These are phyloP conservation scores for Cenococcum geophilum DNA, from an alignment of 495 filamentous ascomycete genomes.

Conservation along the genomic window DNA sequence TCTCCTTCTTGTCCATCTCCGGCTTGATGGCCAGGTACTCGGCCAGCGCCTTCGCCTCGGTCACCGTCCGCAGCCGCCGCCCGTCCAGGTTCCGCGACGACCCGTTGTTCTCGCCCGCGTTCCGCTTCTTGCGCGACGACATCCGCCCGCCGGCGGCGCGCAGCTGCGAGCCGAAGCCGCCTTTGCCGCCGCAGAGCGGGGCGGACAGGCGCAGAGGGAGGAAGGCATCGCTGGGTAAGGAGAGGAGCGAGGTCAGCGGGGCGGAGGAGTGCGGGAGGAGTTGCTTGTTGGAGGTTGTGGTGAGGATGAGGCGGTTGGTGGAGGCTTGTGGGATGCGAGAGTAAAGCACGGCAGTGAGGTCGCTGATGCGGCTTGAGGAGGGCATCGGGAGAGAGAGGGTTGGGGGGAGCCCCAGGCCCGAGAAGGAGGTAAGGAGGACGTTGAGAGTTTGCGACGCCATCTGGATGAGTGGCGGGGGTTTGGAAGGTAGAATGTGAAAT, in stretches of 20 bases:
- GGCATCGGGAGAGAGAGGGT: conserved; percentile 62
- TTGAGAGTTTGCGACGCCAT: conserved; percentile 50
- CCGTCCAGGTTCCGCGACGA: conserved; percentile 93
- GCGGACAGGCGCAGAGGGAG: conserved; percentile 73
- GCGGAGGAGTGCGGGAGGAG: conserved; percentile 45
- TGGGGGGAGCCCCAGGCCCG: conserved; percentile 70
- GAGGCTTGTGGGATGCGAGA: conserved; percentile 53
- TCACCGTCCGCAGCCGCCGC: conserved; percentile 80
- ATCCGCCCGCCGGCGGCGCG: conserved; percentile 96
- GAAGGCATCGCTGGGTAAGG: conserved; percentile 51
- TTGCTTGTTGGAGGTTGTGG: conserved; percentile 72
- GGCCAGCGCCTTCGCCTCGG: conserved; percentile 87
- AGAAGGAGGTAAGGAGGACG: conserved; percentile 73
- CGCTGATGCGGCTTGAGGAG: conserved; percentile 54
- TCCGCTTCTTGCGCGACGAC: conserved; percentile 84
- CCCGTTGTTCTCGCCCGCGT: conserved; percentile 74
- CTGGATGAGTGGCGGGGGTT: too few species aligned
- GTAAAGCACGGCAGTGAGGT: conserved; percentile 58
- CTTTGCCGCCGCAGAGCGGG: conserved; percentile 81
- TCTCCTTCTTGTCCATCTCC: conserved; percentile 90
- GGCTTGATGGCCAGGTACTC: conserved; percentile 95
- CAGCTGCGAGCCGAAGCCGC: conserved; percentile 94
- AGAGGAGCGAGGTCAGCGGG: conserved; percentile 51
- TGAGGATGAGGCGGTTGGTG: conserved; percentile 59
- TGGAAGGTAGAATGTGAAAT: too few species aligned